These are phyloP conservation scores for Puccinia triticina DNA, from an alignment of 1,284 basidiomycete species.

Conservation along the genomic window DNA sequence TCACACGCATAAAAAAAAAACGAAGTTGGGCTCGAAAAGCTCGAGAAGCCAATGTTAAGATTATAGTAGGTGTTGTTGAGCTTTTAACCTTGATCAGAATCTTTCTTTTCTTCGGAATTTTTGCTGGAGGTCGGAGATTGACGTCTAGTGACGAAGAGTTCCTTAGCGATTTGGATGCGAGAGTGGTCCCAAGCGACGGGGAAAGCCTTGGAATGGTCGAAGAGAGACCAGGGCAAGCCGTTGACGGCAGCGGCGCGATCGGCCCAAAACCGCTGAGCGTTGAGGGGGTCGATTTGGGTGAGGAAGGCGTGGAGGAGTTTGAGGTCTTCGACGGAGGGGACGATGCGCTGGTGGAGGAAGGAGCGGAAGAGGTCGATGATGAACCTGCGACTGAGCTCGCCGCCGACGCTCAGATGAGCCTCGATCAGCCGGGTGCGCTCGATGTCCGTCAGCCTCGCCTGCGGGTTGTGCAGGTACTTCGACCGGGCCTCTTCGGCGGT, in stretches of 20 bases:
- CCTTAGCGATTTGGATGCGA: slow-evolving; percentile 13
- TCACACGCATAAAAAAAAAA: no score
- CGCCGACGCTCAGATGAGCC: slow-evolving; percentile 27
- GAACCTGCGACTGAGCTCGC: slow-evolving; percentile 26
- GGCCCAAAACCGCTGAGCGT: background rate
- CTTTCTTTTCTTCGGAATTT: no score
- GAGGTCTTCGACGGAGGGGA: slow-evolving; percentile 29
- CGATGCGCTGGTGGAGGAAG: background rate
- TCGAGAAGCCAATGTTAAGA: no score
- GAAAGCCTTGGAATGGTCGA: background rate
- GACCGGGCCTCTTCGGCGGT: background rate
- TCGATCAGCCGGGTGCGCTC: slow-evolving; percentile 26
- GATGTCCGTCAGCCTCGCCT: slow-evolving; percentile 1
- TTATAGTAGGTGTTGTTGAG: no score
- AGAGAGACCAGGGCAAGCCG: slow-evolving; percentile 33
- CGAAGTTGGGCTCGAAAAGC: no score
- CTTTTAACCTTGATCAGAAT: no score
- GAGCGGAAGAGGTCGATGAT: slow-evolving; percentile 21
- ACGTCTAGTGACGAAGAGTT: background rate
- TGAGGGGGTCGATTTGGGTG: background rate
- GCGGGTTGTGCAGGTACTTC: slow-evolving; percentile 33
- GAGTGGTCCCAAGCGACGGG: slow-evolving; percentile 23
- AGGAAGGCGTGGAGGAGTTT: slow-evolving; percentile 29
- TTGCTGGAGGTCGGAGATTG: no score
- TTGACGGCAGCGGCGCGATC: background rate